A percentile compares a stretch with the other conserved stretches of the same genome.
phyloP scores from a whole-genome alignment of 768 basidiomycete species.

The Rhizopogon salebrosus region DNA sequence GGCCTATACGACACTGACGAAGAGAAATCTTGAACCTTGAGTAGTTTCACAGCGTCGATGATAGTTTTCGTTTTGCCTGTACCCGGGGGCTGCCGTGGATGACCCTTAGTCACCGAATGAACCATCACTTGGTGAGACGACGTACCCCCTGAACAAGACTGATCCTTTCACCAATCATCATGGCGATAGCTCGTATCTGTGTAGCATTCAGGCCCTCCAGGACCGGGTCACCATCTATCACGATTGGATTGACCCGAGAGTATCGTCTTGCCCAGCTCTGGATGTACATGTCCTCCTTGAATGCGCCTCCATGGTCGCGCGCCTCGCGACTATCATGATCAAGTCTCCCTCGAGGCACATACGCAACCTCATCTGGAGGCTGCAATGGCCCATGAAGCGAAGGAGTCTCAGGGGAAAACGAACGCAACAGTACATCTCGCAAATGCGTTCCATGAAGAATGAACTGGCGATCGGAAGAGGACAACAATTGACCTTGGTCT shows the following conservation, averaged over 20 bases:
- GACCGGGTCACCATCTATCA: constrained; percentile 73
- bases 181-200: constrained; percentile 79
- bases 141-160: constrained; percentile 86
- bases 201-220: constrained; percentile 61
- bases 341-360: constrained; percentile 32
- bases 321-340: constrained; percentile 30
- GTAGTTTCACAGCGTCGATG: constrained; percentile 73
- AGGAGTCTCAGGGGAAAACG: constrained; percentile 35
- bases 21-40: constrained; percentile 48
- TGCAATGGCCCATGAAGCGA: constrained; percentile 30
- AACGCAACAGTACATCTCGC: constrained; percentile 62
- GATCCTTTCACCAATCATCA: constrained; percentile 76
- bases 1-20: background rate
- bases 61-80: constrained; percentile 94
- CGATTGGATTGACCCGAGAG: constrained; percentile 49
- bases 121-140: constrained; percentile 3
- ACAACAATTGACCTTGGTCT: background rate
- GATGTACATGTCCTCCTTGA: constrained; percentile 70
- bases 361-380: constrained; percentile 33
- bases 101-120: background rate
- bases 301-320: constrained; percentile 38
- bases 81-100: constrained; percentile 64
- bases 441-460: constrained; percentile 69
- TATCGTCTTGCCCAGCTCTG: constrained; percentile 80
- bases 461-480: constrained; percentile 37